These are phyloP conservation scores for Chlamydomonas reinhardtii DNA, from an alignment of 163 green algal genomes.

Conservation along the genomic window DNA sequence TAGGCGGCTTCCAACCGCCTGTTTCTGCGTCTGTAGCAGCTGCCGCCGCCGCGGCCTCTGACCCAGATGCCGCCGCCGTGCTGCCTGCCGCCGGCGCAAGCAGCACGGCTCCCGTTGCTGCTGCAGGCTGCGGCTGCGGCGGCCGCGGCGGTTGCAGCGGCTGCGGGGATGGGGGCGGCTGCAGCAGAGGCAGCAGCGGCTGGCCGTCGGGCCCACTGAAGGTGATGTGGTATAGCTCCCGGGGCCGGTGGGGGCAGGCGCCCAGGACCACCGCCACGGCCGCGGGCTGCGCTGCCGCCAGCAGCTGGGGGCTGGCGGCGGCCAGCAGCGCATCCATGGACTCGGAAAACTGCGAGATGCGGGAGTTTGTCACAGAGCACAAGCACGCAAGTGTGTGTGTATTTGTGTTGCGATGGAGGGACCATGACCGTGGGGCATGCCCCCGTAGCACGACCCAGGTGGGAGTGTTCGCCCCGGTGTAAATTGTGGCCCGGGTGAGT, in stretches of 20 bases:
- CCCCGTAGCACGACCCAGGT: too few relatives aligned
- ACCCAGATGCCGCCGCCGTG: background rate
- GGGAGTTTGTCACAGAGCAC: too few relatives aligned
- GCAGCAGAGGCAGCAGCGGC: background rate
- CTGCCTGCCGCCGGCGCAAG: too few relatives aligned
- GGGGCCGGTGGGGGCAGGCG: slow-evolving; percentile 7
- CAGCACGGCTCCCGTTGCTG: background rate
- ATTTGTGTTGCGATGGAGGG: too few relatives aligned
- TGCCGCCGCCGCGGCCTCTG: background rate
- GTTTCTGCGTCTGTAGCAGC: background rate
- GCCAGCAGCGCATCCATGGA: slow-evolving; percentile 27
- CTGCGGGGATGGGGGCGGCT: background rate
- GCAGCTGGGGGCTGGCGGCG: slow-evolving; percentile 1
- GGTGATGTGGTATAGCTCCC: slow-evolving; percentile 37
- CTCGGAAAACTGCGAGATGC: background rate
- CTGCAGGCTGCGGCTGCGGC: background rate
- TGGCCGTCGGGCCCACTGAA: slow-evolving; percentile 6
- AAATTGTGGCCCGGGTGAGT: too few relatives aligned
- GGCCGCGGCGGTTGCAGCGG: background rate
- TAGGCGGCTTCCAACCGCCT: background rate
- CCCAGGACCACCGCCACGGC: slow-evolving; percentile 4
- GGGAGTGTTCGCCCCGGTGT: too few relatives aligned
- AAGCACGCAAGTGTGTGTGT: too few relatives aligned
- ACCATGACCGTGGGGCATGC: too few relatives aligned
- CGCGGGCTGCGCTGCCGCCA: slow-evolving; percentile 13